phyloP scores from a whole-genome alignment of 164 flowering plant genomes.

The Magnolia officinalis region DNA sequence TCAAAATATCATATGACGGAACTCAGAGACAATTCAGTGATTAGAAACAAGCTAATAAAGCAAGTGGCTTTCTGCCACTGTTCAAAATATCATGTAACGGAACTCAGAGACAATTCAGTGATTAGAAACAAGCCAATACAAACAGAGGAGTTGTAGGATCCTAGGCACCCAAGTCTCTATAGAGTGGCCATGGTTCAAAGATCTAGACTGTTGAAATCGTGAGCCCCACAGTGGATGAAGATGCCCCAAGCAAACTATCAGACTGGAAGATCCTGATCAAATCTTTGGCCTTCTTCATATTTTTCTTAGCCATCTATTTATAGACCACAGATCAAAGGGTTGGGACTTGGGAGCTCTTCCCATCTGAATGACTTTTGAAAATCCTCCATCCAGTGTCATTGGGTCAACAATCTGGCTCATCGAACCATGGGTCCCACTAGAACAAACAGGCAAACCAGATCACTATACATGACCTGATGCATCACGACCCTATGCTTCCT shows the following conservation, averaged over 20 bases:
- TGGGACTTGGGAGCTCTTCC: not conserved
- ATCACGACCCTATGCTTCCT: not conserved
- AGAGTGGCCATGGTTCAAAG: not conserved
- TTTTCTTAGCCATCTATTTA: not conserved
- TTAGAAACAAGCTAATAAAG: not conserved
- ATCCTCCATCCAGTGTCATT: not conserved
- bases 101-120: not conserved
- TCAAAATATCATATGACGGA: slow-evolving; percentile 9
- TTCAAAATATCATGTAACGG: slow-evolving; percentile 11
- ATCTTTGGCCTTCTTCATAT: not conserved
- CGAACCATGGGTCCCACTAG: not conserved
- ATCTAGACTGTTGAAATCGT: not conserved
- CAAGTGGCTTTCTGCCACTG: slow-evolving; percentile 88
- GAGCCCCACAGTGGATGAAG: not conserved
- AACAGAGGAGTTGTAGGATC: not conserved
- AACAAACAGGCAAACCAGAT: not conserved
- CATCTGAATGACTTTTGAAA: not conserved
- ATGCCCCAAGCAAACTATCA: not conserved
- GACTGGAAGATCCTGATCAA: not conserved
- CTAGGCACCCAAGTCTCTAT: not conserved
- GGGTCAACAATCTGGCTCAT: not conserved
- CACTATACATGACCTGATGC: not conserved
- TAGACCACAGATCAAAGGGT: not conserved
- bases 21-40: not conserved
- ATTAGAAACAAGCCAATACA: not conserved